These are phyloP conservation scores for Massariosphaeria phaeospora DNA, from an alignment of 495 filamentous ascomycete species.

Conservation along the genomic window DNA sequence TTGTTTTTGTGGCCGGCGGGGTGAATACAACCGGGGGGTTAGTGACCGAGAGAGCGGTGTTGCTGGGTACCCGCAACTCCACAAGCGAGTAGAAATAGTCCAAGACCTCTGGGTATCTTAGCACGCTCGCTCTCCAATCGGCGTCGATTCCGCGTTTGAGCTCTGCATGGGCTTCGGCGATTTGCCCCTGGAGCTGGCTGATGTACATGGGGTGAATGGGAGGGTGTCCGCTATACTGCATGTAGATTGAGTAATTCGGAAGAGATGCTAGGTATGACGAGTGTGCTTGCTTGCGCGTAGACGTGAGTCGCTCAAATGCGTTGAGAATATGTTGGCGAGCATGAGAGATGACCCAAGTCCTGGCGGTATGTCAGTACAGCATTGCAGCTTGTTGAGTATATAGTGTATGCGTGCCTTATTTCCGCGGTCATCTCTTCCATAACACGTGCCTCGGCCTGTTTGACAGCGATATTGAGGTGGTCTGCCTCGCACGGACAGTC, in stretches of 20 bases:
- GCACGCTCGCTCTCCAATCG: conserved; percentile 64
- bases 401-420: conserved; percentile 52
- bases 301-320: conserved; percentile 59
- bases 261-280: conserved; percentile 53
- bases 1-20: no score
- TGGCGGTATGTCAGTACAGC: conserved; percentile 30
- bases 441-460: conserved; percentile 60
- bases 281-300: conserved; percentile 56
- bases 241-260: conserved; percentile 53
- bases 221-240: conserved; percentile 36
- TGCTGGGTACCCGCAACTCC: conserved; percentile 52
- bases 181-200: conserved; percentile 40
- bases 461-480: conserved; percentile 59
- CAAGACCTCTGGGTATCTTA: conserved; percentile 66
- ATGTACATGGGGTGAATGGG: conserved; percentile 36
- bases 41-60: no score
- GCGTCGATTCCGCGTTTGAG: conserved; percentile 67
- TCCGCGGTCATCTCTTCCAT: conserved; percentile 58
- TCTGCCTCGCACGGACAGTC: conserved; percentile 64
- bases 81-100: conserved; percentile 67
- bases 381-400: neutral
- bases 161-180: conserved; percentile 53
- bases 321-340: conserved; percentile 65
- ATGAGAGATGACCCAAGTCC: conserved; percentile 64
- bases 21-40: no score